Evolutionary conservation across 2,329 filamentous ascomycete genomes (phyloP), one percentile per base, ranked within the genome.

Genomic region (Ilyonectria destructans): DNA sequence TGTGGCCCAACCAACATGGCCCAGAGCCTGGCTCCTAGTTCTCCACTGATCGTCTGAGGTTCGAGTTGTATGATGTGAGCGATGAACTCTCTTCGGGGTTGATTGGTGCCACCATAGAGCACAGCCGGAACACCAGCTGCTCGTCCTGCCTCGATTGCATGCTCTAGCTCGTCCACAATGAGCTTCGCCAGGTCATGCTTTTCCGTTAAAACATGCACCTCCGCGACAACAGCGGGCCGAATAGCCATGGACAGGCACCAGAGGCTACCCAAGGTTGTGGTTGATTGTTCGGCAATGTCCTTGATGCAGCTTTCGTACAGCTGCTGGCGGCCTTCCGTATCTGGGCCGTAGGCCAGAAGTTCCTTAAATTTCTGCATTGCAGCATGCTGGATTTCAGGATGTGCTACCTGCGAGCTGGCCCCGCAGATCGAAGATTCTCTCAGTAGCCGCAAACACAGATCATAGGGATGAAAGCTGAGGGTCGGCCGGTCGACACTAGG

Each of bases 211-310:
- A 82, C 79, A 31, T 83, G 84, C 23, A 94, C 79, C 67, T 92
- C 90, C 8, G 81, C 81, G 3, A 75, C 74, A 43, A 87, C 76
- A 43, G 85, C 80, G 21, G 80, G 81, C 9, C 83, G 82, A n/a
- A 88, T 82, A 19, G 89, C 77, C 52, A 85, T 81, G 58, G 78
- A 82, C 54, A 94, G 82, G 17, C 90, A 91, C 76, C 90, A 92
- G 21, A 95, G 86, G 72, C 93, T 96, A 1, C 94, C 94, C 7
- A 93, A 87, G 1, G 91, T 90, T 15, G 90, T 92, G 10, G 82
- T 70, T 2, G 90, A 91, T 77, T 87, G 90, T 23, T 85, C 82
- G 3, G 87, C 84, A 52, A 97, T 91, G 74, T 96, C 92, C 52
- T 86, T 74, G 55, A 95, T 85, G 77, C 93, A 96, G 60, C 86